Conservation (phyloP, 1,284 basidiomycete species). For the Exsudoporus floridanus region DNA sequence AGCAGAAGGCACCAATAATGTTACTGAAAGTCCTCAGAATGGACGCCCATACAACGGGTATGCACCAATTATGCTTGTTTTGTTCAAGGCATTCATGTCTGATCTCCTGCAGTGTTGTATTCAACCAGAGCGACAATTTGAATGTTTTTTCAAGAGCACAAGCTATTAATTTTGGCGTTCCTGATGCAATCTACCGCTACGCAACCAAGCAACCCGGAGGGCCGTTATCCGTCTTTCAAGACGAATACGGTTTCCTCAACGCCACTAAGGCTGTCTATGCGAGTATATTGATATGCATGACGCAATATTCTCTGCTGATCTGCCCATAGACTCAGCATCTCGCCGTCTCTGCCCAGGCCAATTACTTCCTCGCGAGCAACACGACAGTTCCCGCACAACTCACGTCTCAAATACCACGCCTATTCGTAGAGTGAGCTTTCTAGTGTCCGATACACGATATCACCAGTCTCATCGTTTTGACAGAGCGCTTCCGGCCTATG, state of each 20-base stretch:
- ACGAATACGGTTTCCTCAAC: constrained; percentile 50
- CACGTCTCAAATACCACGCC: constrained; percentile 43
- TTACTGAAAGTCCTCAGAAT: constrained; percentile 44
- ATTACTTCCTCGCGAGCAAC: constrained; percentile 51
- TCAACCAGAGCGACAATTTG: constrained; percentile 39
- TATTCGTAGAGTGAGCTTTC: constrained; percentile 56
- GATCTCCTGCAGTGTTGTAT: constrained; percentile 43
- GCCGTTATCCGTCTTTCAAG: constrained; percentile 44
- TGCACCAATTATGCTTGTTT: neutral
- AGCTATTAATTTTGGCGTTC: constrained; percentile 47
- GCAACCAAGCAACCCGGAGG: constrained; percentile 43
- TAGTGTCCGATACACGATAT: neutral
- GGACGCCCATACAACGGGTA: constrained; percentile 59
- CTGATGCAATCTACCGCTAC: constrained; percentile 55
- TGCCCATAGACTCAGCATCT: constrained; percentile 53
- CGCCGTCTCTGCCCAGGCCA: constrained; percentile 50
- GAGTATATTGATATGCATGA: constrained; percentile 24
- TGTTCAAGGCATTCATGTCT: neutral
- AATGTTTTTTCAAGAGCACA: constrained; percentile 51
- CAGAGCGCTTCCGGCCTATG: constrained; percentile 51
- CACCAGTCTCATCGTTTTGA: constrained; percentile 11
- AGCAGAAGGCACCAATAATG: constrained; percentile 45
- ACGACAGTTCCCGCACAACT: constrained; percentile 39
- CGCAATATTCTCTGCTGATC: neutral
- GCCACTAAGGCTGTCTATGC: constrained; percentile 53